These are phyloP conservation scores for Allium fistulosum DNA, from an alignment of 106 monocot genomes.

Conservation along the genomic window DNA sequence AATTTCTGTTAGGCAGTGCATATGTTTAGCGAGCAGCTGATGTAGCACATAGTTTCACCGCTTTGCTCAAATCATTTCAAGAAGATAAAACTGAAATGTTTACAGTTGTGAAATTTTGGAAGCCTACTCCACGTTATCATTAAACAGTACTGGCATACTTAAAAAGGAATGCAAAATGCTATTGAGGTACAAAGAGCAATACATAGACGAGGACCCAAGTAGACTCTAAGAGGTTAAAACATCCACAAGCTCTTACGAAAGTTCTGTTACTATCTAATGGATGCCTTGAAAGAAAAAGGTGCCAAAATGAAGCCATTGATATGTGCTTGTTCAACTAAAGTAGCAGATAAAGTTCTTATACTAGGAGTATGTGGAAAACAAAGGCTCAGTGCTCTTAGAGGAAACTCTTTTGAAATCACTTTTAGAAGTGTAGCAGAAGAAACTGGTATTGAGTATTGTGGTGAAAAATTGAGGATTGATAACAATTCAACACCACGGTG, in stretches of 20 bases:
- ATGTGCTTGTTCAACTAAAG: conserved; percentile 70
- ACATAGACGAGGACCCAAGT: conserved; percentile 86
- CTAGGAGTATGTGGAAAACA: conserved; percentile 83
- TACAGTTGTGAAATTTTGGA: too few relatives aligned
- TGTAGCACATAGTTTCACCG: too few relatives aligned
- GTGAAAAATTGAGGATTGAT: too few relatives aligned
- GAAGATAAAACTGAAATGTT: too few relatives aligned
- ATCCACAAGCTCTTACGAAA: conserved; percentile 91
- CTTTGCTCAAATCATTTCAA: too few relatives aligned
- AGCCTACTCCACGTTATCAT: too few relatives aligned
- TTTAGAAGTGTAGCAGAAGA: conserved; percentile 81
- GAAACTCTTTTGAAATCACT: conserved; percentile 77
- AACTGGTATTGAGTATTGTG: conserved; percentile 68
- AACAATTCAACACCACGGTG: too few relatives aligned
- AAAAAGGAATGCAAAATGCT: too few relatives aligned
- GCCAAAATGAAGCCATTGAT: conserved; percentile 90
- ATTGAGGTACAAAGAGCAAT: too few relatives aligned
- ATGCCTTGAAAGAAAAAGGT: conserved; percentile 91
- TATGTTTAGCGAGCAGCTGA: too few relatives aligned
- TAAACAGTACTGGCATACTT: too few relatives aligned
- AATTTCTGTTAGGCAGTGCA: too few relatives aligned
- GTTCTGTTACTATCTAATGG: conserved; percentile 85
- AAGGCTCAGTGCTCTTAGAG: conserved; percentile 70
- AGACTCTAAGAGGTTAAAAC: conserved; percentile 46
- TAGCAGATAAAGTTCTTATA: conserved; percentile 62